Conservation (phyloP, 2,329 filamentous ascomycete species). For the Neonectria sp. region DNA sequence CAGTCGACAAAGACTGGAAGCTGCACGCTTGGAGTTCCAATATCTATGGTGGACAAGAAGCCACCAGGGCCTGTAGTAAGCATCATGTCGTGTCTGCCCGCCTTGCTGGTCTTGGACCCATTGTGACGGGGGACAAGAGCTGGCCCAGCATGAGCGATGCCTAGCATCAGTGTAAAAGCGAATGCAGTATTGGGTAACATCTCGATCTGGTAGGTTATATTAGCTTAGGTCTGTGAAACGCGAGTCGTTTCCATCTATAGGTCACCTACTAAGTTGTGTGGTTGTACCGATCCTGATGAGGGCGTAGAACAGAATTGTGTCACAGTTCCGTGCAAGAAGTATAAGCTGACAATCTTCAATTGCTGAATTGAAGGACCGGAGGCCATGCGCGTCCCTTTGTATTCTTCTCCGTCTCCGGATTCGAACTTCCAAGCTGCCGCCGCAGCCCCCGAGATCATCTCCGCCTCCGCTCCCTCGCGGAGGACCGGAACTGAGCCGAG, state of each 20-base stretch:
- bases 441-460: constrained; percentile 11
- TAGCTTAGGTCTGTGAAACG: background rate
- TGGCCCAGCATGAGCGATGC: constrained; percentile 15
- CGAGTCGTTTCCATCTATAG: background rate
- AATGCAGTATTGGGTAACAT: constrained; percentile 14
- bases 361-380: background rate
- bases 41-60: constrained; percentile 23
- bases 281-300: constrained; percentile 6
- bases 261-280: constrained; percentile 1
- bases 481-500: constrained; percentile 2
- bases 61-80: constrained; percentile 13
- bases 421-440: background rate
- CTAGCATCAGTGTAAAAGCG: constrained; percentile 17
- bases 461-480: constrained; percentile 26
- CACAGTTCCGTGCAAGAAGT: background rate
- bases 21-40: constrained; percentile 15
- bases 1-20: constrained; percentile 25
- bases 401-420: constrained; percentile 23
- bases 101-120: constrained; percentile 1
- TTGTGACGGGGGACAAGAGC: constrained; percentile 19
- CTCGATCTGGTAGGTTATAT: background rate
- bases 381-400: constrained; percentile 13
- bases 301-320: background rate
- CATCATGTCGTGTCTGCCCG: constrained; percentile 20
- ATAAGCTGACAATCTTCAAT: background rate